Evolutionary conservation across 345 rosid species (phyloP).

Genomic region (Murraya paniculata): DNA sequence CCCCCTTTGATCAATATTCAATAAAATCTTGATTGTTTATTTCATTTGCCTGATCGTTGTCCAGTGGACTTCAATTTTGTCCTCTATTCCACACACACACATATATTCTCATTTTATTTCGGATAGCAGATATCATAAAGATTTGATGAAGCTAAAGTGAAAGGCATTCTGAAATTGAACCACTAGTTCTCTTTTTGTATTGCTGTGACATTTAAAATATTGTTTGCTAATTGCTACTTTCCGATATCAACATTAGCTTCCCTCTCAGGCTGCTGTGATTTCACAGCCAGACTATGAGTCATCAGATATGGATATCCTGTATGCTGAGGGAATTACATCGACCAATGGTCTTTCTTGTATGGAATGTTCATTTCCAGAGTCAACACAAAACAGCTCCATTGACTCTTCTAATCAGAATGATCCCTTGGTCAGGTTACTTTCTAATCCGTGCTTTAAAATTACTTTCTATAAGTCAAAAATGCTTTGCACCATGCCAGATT

Average conservation of each 20-base stretch:
- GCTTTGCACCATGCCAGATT: neutral
- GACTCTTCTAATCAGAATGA: slow-evolving; percentile 40
- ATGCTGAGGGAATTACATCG: slow-evolving; percentile 67
- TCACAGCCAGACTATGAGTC: slow-evolving; percentile 68
- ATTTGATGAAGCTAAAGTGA: slow-evolving; percentile 1
- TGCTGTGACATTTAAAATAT: neutral
- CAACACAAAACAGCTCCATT: slow-evolving; percentile 23
- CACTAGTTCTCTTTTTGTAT: neutral
- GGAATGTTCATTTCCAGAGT: slow-evolving; percentile 68
- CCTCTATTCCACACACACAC: neutral
- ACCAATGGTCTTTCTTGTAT: slow-evolving; percentile 66
- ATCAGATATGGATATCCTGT: slow-evolving; percentile 75
- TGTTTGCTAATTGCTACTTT: neutral
- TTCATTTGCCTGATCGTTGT: neutral
- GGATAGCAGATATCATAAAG: neutral
- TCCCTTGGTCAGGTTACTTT: too few species aligned
- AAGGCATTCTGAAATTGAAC: neutral
- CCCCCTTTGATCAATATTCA: neutral
- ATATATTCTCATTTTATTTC: neutral
- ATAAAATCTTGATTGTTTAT: neutral
- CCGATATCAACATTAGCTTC: slow-evolving; percentile 8
- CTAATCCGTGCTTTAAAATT: too few species aligned
- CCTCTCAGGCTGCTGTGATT: slow-evolving; percentile 68
- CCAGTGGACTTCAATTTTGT: neutral
- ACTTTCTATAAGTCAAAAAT: slow-evolving; percentile 14